phyloP scores from a whole-genome alignment of 176 grass and related monocot species.

The Musa schizocarpa region DNA sequence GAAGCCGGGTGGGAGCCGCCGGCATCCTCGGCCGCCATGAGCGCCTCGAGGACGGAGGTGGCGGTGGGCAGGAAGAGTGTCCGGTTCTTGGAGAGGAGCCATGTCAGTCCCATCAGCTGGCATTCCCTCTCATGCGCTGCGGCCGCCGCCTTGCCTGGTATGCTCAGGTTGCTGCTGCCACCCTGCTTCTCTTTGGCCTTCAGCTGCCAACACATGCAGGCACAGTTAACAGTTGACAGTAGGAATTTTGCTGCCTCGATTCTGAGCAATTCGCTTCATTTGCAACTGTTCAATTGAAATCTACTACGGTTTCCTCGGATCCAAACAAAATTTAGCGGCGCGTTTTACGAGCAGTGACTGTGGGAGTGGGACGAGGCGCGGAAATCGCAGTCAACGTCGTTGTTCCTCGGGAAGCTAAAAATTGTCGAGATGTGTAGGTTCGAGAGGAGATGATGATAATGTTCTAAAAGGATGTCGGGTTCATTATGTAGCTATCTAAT shows the following conservation, averaged over 20 bases:
- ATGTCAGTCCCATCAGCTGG: constrained; percentile 21
- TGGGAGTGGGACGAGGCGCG: not conserved
- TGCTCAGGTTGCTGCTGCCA: not conserved
- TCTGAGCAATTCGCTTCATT: too few species aligned
- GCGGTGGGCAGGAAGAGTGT: constrained; percentile 2
- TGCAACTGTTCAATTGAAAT: too few species aligned
- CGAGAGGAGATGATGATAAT: too few species aligned
- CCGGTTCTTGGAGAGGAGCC: constrained; percentile 20
- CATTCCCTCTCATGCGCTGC: not conserved
- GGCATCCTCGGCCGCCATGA: not conserved
- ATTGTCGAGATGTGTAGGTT: not conserved
- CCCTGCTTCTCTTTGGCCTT: constrained; percentile 1
- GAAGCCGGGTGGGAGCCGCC: not conserved
- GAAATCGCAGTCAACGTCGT: not conserved
- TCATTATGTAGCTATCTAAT: too few species aligned
- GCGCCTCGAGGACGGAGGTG: constrained; percentile 12
- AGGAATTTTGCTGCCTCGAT: not conserved
- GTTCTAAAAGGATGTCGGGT: too few species aligned
- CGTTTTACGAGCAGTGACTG: not conserved
- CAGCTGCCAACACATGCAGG: not conserved
- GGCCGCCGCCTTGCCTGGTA: not conserved
- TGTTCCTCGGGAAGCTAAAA: not conserved
- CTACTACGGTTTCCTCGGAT: not conserved
- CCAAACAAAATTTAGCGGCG: not conserved
- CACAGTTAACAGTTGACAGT: not conserved